phyloP scores from a whole-genome alignment of 2,329 filamentous ascomycete genomes.

The Hypomyces perniciosus region DNA sequence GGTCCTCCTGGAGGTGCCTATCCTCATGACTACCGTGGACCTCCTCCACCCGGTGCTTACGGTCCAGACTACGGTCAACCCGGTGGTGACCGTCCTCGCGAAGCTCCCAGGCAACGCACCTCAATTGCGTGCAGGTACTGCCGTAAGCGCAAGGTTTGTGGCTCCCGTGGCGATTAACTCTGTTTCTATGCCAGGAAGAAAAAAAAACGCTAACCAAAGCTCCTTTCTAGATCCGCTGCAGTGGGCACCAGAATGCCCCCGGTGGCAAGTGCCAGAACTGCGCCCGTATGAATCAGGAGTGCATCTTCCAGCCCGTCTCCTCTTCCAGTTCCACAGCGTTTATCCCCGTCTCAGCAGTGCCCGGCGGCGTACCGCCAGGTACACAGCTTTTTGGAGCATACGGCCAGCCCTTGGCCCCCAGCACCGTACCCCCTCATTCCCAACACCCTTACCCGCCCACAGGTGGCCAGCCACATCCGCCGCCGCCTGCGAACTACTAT shows the following conservation, averaged over 20 bases:
- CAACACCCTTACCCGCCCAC: slow-evolving; percentile 18
- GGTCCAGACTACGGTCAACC: slow-evolving; percentile 30
- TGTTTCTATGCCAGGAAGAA: neutral
- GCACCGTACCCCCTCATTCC: slow-evolving; percentile 18
- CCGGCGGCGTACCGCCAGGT: slow-evolving; percentile 52
- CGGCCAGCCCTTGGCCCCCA: slow-evolving; percentile 46
- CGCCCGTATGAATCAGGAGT: slow-evolving; percentile 56
- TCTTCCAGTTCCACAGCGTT: slow-evolving; percentile 52
- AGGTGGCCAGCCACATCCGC: slow-evolving; percentile 19
- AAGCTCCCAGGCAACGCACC: slow-evolving; percentile 52
- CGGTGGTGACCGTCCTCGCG: slow-evolving; percentile 29
- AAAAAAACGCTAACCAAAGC: slow-evolving; percentile 3
- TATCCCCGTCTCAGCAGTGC: slow-evolving; percentile 52
- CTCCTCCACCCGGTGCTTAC: slow-evolving; percentile 24
- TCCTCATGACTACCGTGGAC: slow-evolving; percentile 23
- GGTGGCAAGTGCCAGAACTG: slow-evolving; percentile 57
- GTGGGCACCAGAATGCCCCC: slow-evolving; percentile 52
- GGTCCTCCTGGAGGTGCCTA: slow-evolving; percentile 25
- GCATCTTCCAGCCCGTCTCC: slow-evolving; percentile 55
- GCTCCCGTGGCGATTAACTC: slow-evolving; percentile 8
- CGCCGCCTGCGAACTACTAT: slow-evolving; percentile 36
- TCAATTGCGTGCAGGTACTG: slow-evolving; percentile 57
- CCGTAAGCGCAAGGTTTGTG: slow-evolving; percentile 52
- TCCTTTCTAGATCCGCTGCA: slow-evolving; percentile 49
- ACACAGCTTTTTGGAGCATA: slow-evolving; percentile 53